phyloP scores from a whole-genome alignment of 768 basidiomycete genomes.

The Leucocoprinus leucothites region DNA sequence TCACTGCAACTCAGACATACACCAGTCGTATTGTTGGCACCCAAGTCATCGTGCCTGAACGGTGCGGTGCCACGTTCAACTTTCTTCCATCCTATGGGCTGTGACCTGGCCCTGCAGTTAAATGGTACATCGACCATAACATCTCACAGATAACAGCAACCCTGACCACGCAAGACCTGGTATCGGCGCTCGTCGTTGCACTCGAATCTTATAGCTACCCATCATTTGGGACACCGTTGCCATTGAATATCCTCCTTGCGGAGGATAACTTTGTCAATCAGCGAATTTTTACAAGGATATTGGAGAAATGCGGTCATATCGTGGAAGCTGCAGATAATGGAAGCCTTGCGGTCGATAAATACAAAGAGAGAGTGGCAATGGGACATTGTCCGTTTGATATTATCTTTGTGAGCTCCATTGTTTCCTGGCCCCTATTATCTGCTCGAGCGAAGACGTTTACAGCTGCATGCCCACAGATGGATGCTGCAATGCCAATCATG shows the following conservation, averaged over 20 bases:
- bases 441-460: conserved; percentile 7
- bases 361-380: conserved; percentile 72
- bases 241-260: conserved; percentile 93
- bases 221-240: too few species aligned
- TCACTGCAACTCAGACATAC: conserved; percentile 95
- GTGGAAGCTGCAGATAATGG: conserved; percentile 99
- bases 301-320: conserved; percentile 93
- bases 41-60: conserved; percentile 71
- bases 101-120: conserved; percentile 47
- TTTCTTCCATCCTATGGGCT: not conserved
- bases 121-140: conserved; percentile 96
- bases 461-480: conserved; percentile 71
- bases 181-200: conserved; percentile 89
- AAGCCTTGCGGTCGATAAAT: conserved; percentile 87
- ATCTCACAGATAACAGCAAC: conserved; percentile 96
- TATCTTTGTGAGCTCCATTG: conserved; percentile 69
- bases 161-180: conserved; percentile 82
- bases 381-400: conserved; percentile 85
- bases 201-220: too few species aligned
- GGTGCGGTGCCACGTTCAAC: too few species aligned
- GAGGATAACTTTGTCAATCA: conserved; percentile 97
- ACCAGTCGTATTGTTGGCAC: conserved; percentile 88
- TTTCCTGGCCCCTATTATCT: not conserved
- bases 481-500: conserved; percentile 98
- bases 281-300: conserved; percentile 92